Evolutionary conservation across 2,329 filamentous ascomycete genomes (phyloP).

Genomic region (Harringtonia lauricola): DNA sequence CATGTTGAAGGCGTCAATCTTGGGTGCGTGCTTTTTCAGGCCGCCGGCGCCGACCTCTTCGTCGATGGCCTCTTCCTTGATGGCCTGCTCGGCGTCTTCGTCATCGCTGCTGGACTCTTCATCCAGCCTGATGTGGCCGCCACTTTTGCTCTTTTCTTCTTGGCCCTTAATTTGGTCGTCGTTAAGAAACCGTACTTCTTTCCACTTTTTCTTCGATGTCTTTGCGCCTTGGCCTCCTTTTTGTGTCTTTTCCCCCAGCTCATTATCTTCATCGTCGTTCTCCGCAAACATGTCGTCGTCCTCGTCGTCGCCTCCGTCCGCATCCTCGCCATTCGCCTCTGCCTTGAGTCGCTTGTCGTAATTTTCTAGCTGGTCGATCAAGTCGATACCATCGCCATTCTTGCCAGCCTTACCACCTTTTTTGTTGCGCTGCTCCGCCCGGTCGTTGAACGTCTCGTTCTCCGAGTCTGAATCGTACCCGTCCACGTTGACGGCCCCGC

Average conservation of each 20-base stretch:
- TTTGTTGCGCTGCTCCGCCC: slow-evolving; percentile 47
- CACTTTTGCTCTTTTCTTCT: slow-evolving; percentile 60
- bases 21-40: slow-evolving; percentile 85
- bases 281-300: slow-evolving; percentile 82
- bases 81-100: slow-evolving; percentile 61
- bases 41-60: slow-evolving; percentile 84
- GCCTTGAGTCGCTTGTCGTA: slow-evolving; percentile 34
- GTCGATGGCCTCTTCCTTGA: slow-evolving; percentile 66
- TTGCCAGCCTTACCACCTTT: slow-evolving; percentile 6
- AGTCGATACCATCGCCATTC: slow-evolving; percentile 27
- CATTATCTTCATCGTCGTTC: slow-evolving; percentile 34
- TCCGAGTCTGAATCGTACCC: slow-evolving; percentile 93
- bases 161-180: slow-evolving; percentile 64
- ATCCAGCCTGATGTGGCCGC: slow-evolving; percentile 57
- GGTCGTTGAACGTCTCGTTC: slow-evolving; percentile 76
- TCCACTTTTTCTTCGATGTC: slow-evolving; percentile 45
- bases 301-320: slow-evolving; percentile 40
- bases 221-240: background rate
- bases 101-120: slow-evolving; percentile 46
- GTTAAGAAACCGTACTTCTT: slow-evolving; percentile 51
- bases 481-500: slow-evolving; percentile 90
- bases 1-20: slow-evolving; percentile 95
- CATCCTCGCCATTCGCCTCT: slow-evolving; percentile 13
- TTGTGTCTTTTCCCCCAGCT: slow-evolving; percentile 14
- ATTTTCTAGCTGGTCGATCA: slow-evolving; percentile 42